Evolutionary conservation across 306 rosid genomes (phyloP), one percentile per base, ranked within the genome.

Genomic region (Macrotyloma uniflorum): DNA sequence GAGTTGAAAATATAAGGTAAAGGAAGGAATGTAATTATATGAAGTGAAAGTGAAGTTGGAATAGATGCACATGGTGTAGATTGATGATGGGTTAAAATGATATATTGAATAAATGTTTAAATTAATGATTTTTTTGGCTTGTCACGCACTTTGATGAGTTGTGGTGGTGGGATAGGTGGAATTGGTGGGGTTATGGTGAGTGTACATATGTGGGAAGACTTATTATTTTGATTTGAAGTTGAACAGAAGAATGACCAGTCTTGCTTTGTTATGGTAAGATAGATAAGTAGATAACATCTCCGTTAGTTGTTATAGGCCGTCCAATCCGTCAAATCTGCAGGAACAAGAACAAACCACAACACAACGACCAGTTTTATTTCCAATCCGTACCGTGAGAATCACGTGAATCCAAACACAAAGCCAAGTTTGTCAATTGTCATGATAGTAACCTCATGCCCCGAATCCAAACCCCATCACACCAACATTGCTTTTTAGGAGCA

Each of bases 341-440:
- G 26, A 33, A 35, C 75, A 79, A 63, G 73, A 83, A 50, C 51
- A 62, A 74, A 50, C 49, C 62, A 35, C 47, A 30, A 33, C 61
- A 62, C 16, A 36, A 83, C 43, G 68, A 86, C 78, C 88, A 87
- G 88, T 67, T 85, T 80, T n/a, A n/a, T n/a, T 83, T 53, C 20
- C 59, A 28, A 53, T 20, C 79, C 87, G 91, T 88, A 88, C 89
- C 73, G 58, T 72, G 22, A 59, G 86, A 79, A 87, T 89, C 95
- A 88, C 98, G 97, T 87, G 97, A 87, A 83, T 81, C 82, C 58
- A 49, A 74, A 54, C 43, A 78, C 80, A 84, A 84, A 81, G 76
- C 81, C 78, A 78, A 76, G 20, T 36, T 82, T 55, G 78, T 89
- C 86, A 72, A 72, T 51, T 13, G 79, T 80, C 20, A 85, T 92